Base-by-base conservation (phyloP, 345 rosid genomes). In the Citrus reticulata region DNA sequence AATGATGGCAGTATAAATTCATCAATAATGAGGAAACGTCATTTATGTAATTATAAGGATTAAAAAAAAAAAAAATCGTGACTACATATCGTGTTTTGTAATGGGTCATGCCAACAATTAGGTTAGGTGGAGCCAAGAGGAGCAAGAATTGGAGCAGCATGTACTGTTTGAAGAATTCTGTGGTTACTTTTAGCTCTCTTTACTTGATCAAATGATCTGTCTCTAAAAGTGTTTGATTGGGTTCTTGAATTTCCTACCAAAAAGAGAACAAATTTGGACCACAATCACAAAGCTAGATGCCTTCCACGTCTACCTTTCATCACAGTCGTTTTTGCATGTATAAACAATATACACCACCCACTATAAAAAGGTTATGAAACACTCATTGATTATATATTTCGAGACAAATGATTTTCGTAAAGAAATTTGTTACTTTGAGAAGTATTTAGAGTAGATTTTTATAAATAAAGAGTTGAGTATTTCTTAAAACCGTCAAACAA, bases 141-240 rank as follows among this genome's bases (percentile, higher is more conserved):
- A n/a, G 13, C 30, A 24, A 1, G 27, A 72, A 6, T 17, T 59
- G 58, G 29, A 60, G 22, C 34, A 54, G 20, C 58, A 17, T 65
- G 7, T 59, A 7, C 35, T 71, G 27, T 27, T 72, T 75, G 86
- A 81, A 39, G 51, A 70, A 70, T 71, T 40, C 34, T 51, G 80
- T 25, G 78, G 72, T 67, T 81, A 54, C 87, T 78, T 84, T 84
- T 68, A 46, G 40, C 27, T 68, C 69, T 68, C 84, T 72, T 76
- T 79, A 25, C 9, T 73, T 32, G 51, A 46, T 46, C 51, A 13
- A 46, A 46, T 34, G 17, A 51, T 4, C 73, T 30, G 60, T 22
- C 68, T 40, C 70, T 70, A 51, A 76, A 79, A 79, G 80, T 70
- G 39, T 37, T 79, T 73, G 58, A 78, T 72, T 69, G 78, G 73